A percentile compares a stretch with the other conserved stretches of the same genome.
Evolutionary conservation across 352 stramenopile species (phyloP).

Genomic region (Elongisporangium prolatum): DNA sequence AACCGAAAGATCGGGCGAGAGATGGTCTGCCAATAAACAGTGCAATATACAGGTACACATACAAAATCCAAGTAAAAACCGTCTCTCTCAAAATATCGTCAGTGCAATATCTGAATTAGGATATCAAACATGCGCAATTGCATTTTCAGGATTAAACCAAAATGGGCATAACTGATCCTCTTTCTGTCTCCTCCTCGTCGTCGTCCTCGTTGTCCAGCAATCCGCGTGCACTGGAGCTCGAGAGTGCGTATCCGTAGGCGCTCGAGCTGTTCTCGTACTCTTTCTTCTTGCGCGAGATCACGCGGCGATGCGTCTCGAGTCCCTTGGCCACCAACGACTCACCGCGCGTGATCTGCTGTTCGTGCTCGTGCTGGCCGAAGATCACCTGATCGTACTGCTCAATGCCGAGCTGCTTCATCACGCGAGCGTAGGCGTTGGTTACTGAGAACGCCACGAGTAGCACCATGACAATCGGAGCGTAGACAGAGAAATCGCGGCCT

Average conservation of each 20-base stretch:
- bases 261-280: slow-evolving; percentile 19
- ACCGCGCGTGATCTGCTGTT: slow-evolving; percentile 34
- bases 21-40: no score
- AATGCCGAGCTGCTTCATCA: slow-evolving; percentile 48
- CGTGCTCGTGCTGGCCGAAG: slow-evolving; percentile 23
- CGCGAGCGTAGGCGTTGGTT: slow-evolving; percentile 42
- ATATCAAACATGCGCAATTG: neutral
- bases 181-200: neutral
- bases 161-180: neutral
- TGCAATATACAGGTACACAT: neutral
- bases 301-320: slow-evolving; percentile 30
- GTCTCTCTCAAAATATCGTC: neutral
- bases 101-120: neutral
- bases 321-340: slow-evolving; percentile 48
- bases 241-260: slow-evolving; percentile 25
- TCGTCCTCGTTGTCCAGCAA: slow-evolving; percentile 5
- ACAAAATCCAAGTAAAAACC: neutral
- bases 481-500: slow-evolving; percentile 46
- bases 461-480: slow-evolving; percentile 54
- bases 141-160: neutral
- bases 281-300: slow-evolving; percentile 32
- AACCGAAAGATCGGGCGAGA: no score
- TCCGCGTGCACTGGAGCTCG: slow-evolving; percentile 2
- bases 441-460: slow-evolving; percentile 42
- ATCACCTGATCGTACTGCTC: slow-evolving; percentile 69